Conservation (phyloP, 129 eudicot genomes). For the Centella asiatica region DNA sequence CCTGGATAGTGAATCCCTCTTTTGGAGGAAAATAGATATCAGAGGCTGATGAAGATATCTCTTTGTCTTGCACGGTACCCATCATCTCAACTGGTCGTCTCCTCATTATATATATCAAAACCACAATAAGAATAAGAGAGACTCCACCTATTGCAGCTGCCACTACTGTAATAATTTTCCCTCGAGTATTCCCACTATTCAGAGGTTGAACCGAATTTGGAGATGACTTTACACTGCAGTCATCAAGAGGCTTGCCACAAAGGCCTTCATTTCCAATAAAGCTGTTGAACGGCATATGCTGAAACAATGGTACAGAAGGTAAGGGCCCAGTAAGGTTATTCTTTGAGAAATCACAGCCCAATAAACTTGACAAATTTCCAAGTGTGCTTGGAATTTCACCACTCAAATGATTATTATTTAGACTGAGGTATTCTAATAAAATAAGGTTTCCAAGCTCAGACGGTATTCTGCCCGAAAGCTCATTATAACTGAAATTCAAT, state of each 20-base stretch:
- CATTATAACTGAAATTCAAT: slow-evolving; percentile 70
- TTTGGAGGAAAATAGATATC: slow-evolving; percentile 87
- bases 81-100: slow-evolving; percentile 34
- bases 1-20: slow-evolving; percentile 83
- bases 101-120: slow-evolving; percentile 60
- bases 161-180: slow-evolving; percentile 48
- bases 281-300: slow-evolving; percentile 60
- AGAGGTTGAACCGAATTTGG: slow-evolving; percentile 26
- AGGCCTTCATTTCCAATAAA: slow-evolving; percentile 72
- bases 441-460: slow-evolving; percentile 75
- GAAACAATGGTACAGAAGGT: slow-evolving; percentile 62
- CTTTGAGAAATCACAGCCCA: slow-evolving; percentile 78
- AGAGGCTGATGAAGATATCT: slow-evolving; percentile 38
- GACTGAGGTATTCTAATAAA: slow-evolving; percentile 59
- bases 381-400: slow-evolving; percentile 82
- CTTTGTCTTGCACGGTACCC: slow-evolving; percentile 32
- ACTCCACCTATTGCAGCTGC: slow-evolving; percentile 69
- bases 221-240: slow-evolving; percentile 30
- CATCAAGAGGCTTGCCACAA: slow-evolving; percentile 74
- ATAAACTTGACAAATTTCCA: slow-evolving; percentile 65
- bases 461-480: slow-evolving; percentile 71
- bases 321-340: slow-evolving; percentile 66
- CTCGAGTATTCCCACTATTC: slow-evolving; percentile 21
- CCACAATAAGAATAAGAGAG: slow-evolving; percentile 56
- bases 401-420: slow-evolving; percentile 60